Percentiles rank a stretch among this genome's conserved stretches.
Conservation (phyloP, 2,329 filamentous ascomycete species). For the Colletotrichum magnum region DNA sequence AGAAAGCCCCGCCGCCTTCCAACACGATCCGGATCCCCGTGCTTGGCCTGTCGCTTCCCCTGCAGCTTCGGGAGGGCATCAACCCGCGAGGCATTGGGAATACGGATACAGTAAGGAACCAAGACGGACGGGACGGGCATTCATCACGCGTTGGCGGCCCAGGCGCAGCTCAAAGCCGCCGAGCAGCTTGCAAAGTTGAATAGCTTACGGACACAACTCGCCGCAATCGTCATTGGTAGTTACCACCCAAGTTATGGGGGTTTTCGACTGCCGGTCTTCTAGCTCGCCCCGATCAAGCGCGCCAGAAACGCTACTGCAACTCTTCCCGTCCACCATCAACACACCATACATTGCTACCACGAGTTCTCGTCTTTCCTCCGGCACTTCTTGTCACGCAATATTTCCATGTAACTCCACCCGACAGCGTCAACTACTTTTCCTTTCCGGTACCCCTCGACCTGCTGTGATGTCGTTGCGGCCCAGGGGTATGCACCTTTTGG, state of each 20-base stretch:
- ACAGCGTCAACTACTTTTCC: neutral
- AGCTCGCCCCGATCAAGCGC: slow-evolving; percentile 3
- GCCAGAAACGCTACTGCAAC: slow-evolving; percentile 14
- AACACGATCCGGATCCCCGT: slow-evolving; percentile 19
- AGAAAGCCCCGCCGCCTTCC: neutral
- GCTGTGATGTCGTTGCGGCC: neutral
- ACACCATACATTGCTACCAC: too few relatives aligned
- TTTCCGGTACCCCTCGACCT: neutral
- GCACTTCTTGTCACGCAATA: neutral
- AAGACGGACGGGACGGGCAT: neutral
- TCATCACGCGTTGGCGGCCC: too few relatives aligned
- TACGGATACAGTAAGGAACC: too few relatives aligned
- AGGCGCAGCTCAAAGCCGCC: neutral
- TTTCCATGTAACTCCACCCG: neutral
- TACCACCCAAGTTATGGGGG: too few relatives aligned
- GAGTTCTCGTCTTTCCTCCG: neutral
- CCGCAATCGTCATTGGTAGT: too few relatives aligned
- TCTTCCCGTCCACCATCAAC: slow-evolving; percentile 8
- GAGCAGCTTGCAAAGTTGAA: neutral
- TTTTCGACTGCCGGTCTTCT: slow-evolving; percentile 6
- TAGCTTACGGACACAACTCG: neutral
- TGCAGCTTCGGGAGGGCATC: slow-evolving; percentile 10
- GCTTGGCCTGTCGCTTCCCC: slow-evolving; percentile 16
- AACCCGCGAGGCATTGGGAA: neutral
- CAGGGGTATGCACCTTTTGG: slow-evolving; percentile 18